phyloP scores from a whole-genome alignment of 2,329 filamentous ascomycete species.

The Esteya vermicola region DNA sequence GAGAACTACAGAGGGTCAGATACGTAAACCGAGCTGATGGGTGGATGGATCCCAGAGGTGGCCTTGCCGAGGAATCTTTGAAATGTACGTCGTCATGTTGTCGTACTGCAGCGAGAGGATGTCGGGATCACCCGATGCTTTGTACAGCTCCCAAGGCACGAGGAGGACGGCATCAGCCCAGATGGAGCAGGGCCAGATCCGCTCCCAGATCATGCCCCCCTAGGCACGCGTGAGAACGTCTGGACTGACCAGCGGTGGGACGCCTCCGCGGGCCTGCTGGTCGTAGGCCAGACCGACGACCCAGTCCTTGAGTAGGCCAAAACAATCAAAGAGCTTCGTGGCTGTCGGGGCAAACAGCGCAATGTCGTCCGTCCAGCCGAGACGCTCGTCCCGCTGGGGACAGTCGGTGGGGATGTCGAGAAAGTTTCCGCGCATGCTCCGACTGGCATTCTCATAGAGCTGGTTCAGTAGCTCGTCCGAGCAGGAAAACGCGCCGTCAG shows the following conservation, averaged over 20 bases:
- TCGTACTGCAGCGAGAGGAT: constrained; percentile 16
- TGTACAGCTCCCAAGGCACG: constrained; percentile 16
- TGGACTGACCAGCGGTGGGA: constrained; percentile 16
- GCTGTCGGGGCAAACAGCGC: constrained; percentile 35
- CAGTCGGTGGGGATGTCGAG: constrained; percentile 43
- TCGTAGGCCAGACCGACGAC: constrained; percentile 27
- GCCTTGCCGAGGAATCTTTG: constrained; percentile 13
- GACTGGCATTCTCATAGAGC: constrained; percentile 38
- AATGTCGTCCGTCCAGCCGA: constrained; percentile 39
- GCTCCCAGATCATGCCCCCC: too few relatives aligned
- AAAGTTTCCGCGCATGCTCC: constrained; percentile 47
- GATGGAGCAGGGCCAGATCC: background rate
- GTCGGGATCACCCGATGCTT: constrained; percentile 13
- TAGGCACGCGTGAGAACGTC: constrained; percentile 9
- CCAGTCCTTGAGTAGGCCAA: constrained; percentile 35
- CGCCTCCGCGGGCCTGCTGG: constrained; percentile 16
- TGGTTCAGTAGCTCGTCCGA: constrained; percentile 37
- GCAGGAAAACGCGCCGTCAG: constrained; percentile 34
- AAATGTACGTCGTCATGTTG: constrained; percentile 16
- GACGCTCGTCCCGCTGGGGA: constrained; percentile 38
- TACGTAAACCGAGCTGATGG: constrained; percentile 16
- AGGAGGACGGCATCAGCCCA: constrained; percentile 17
- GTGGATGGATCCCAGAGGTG: constrained; percentile 13
- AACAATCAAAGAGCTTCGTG: constrained; percentile 37
- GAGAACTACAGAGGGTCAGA: too few relatives aligned